Evolutionary conservation across 2,329 filamentous ascomycete species (phyloP), one percentile per base, ranked within the genome.

Genomic region (Alternaria triticina): DNA sequence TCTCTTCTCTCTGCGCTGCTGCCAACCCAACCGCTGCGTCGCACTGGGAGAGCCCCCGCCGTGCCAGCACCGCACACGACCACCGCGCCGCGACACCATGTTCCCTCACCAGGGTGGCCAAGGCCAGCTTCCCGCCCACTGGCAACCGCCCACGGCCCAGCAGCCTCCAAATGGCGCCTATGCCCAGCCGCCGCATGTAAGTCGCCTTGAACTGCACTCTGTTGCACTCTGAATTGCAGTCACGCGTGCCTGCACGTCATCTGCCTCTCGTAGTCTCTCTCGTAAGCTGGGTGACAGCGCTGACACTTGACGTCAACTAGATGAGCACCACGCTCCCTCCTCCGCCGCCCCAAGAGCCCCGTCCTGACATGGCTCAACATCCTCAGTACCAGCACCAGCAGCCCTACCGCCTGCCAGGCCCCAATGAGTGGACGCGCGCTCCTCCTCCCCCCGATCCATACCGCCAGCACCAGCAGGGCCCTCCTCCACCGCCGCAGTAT

Each of bases 291-390:
- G 27, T 54, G 57, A 56, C 57, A 54, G 54, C 55, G 58, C 69
- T 70, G 66, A 71, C 71, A 67, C 28, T 72, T 70, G 67, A 69
- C 71, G 55, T 61, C 61, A 17, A 54, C 58, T 65, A 78, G 77
- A 75, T 77, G 67, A 74, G 68, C 64, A 66, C 74, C 40, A 71
- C 76, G 40, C 72, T 76, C 61, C 77, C 75, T 60, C 74, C 73
- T 50, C 76, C 75, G 17, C 74, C 75, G 44, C 73, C 76, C 27
- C 74, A 75, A 69, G 77, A 79, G 66, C 77, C 77, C 54, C 80
- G 79, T 62, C 75, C 82, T 61, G 79, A 81, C 70, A 83, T 84
- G 82, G 79, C 82, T 59, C 82, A 83, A 72, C 81, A 82, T 64
- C 78, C 80, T 51, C 79, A 78, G 58, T 80, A 82, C 62, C 69